These are phyloP conservation scores for Brassica napus DNA, from an alignment of 345 rosid species.

Conservation along the genomic window DNA sequence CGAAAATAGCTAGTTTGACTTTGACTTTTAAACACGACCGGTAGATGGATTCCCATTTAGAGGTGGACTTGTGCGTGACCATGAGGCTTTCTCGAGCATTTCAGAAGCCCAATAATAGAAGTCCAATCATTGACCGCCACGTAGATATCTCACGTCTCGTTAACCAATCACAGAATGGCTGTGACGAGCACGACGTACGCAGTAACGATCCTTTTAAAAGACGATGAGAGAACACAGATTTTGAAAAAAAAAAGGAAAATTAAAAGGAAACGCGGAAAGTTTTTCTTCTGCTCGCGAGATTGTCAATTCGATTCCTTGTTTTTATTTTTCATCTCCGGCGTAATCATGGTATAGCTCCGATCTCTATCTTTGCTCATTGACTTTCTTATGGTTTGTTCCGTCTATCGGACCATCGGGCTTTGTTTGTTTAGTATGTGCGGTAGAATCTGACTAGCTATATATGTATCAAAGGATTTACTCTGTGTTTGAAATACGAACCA, in stretches of 20 bases:
- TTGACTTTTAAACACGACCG: slow-evolving; percentile 24
- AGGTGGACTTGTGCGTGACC: neutral
- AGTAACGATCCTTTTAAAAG: neutral
- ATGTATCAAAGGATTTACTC: neutral
- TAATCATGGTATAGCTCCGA: slow-evolving; percentile 25
- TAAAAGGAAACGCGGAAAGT: neutral
- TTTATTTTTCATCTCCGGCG: neutral
- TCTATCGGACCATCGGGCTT: neutral
- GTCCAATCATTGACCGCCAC: neutral
- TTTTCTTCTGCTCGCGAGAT: neutral
- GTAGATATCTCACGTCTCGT: slow-evolving; percentile 19
- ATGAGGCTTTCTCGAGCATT: neutral
- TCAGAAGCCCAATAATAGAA: neutral
- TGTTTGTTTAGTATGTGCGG: neutral
- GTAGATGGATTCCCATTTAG: neutral
- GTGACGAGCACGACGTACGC: slow-evolving; percentile 10
- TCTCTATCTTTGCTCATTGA: neutral
- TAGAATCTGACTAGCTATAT: neutral
- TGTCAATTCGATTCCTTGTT: neutral
- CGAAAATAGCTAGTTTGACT: neutral
- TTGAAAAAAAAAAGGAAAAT: neutral
- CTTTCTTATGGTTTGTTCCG: neutral
- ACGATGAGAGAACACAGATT: neutral
- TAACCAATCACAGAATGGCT: slow-evolving; percentile 17
- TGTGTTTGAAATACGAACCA: neutral